A percentile compares a stretch with the other conserved stretches of the same genome.
phyloP scores from a whole-genome alignment of 2,329 filamentous ascomycete genomes.

The Fusarium sp. region DNA sequence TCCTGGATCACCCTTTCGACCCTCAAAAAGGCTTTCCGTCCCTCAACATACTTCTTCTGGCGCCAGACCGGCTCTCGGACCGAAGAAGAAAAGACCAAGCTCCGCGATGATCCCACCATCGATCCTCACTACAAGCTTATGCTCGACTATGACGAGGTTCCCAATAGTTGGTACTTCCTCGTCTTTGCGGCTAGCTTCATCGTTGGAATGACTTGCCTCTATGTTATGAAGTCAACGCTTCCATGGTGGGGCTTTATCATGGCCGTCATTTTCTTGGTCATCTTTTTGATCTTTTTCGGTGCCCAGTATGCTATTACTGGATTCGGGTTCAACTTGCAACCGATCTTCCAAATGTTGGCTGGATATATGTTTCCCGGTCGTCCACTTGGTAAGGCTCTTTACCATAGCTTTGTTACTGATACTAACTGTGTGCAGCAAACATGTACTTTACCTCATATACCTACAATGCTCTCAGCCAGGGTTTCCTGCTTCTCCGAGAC shows the following conservation, averaged over 20 bases:
- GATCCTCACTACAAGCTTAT: conserved; percentile 36
- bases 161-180: conserved; percentile 23
- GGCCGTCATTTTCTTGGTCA: conserved; percentile 49
- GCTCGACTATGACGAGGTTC: conserved; percentile 27
- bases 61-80: not conserved
- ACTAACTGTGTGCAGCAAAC: conserved; percentile 1
- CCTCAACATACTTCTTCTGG: conserved; percentile 22
- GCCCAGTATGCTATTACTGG: conserved; percentile 40
- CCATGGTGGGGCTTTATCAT: conserved; percentile 57
- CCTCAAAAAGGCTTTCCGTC: not conserved
- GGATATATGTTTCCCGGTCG: conserved; percentile 29
- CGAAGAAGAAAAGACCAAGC: conserved; percentile 27
- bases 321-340: conserved; percentile 19
- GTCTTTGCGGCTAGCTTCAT: conserved; percentile 6
- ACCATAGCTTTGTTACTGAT: no score
- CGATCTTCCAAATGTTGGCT: conserved; percentile 31
- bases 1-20: conserved; percentile 11
- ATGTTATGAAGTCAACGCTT: conserved; percentile 43
- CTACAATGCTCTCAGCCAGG: conserved; percentile 18
- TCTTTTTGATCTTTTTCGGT: conserved; percentile 55
- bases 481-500: conserved; percentile 14
- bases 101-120: conserved; percentile 18
- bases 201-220: conserved; percentile 22
- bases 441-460: conserved; percentile 35
- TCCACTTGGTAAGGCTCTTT: conserved; percentile 9